phyloP scores from a whole-genome alignment of 176 grass and related monocot species.

The Eragrostis curvula region DNA sequence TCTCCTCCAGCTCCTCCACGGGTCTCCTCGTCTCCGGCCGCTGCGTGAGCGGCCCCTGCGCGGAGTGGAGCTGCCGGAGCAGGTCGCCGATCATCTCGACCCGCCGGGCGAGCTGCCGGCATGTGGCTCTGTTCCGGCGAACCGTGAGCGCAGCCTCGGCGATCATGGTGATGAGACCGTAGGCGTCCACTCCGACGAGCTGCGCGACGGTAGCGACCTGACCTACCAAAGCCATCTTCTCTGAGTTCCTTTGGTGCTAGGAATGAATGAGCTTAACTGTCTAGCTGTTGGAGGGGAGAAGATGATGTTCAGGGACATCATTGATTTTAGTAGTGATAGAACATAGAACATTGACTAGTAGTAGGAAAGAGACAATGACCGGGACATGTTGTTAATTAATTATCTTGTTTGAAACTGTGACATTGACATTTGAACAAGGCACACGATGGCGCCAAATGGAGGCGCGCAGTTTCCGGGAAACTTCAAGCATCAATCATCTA shows the following conservation, averaged over 20 bases:
- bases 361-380: background rate
- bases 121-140: slow-evolving; percentile 59
- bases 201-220: slow-evolving; percentile 65
- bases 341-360: background rate
- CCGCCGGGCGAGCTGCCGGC: slow-evolving; percentile 63
- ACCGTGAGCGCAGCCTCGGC: slow-evolving; percentile 54
- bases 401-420: background rate
- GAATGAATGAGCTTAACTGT: background rate
- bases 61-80: slow-evolving; percentile 54
- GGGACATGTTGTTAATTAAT: background rate
- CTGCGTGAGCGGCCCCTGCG: slow-evolving; percentile 60
- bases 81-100: slow-evolving; percentile 70
- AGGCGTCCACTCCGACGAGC: slow-evolving; percentile 80
- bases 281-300: background rate
- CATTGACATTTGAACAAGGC: slow-evolving; percentile 11
- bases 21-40: slow-evolving; percentile 70
- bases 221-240: slow-evolving; percentile 59
- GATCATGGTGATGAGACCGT: slow-evolving; percentile 70
- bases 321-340: background rate
- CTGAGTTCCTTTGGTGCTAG: background rate
- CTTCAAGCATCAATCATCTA: background rate
- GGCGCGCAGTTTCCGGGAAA: slow-evolving; percentile 14
- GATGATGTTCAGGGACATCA: too few relatives aligned
- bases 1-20: slow-evolving; percentile 67
- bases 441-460: background rate